phyloP scores from a whole-genome alignment of 169 alveolate genomes.

The Cryptosporidium sp. region DNA sequence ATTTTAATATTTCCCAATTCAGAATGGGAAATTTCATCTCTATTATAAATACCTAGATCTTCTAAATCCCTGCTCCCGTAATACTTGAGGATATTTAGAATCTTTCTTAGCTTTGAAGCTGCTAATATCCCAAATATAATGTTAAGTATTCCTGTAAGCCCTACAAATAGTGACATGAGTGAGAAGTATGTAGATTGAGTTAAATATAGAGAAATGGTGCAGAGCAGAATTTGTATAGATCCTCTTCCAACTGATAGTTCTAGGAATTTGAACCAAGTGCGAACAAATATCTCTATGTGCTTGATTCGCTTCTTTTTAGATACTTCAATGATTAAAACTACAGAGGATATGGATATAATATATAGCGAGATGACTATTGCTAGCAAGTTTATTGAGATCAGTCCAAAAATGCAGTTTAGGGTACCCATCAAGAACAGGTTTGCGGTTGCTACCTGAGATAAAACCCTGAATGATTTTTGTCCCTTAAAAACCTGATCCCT shows the following conservation, averaged over 20 bases:
- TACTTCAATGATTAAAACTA: conserved; percentile 22
- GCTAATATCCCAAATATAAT: conserved; percentile 55
- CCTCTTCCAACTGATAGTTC: conserved; percentile 68
- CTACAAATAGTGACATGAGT: conserved; percentile 38
- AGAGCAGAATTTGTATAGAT: conserved; percentile 10
- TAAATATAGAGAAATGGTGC: conserved; percentile 14
- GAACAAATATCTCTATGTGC: background rate
- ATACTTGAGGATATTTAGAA: conserved; percentile 32
- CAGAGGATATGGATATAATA: conserved; percentile 4
- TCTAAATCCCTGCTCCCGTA: conserved; percentile 53
- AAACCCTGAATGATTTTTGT: conserved; percentile 13
- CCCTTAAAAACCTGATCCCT: conserved; percentile 43
- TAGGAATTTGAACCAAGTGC: conserved; percentile 43
- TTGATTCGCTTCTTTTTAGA: conserved; percentile 19
- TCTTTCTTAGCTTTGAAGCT: conserved; percentile 52
- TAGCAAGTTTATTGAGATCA: conserved; percentile 8
- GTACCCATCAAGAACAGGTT: conserved; percentile 39
- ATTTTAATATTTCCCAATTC: conserved; percentile 1
- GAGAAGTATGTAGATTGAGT: conserved; percentile 43
- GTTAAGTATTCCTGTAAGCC: conserved; percentile 31
- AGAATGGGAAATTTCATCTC: background rate
- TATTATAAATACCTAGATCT: background rate
- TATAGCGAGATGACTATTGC: conserved; percentile 19
- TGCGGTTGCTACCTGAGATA: conserved; percentile 36
- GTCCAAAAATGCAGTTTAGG: conserved; percentile 5